Conservation (phyloP, 225 moss, liverwort and hornwort genomes). For the Bryoerythrophyllum caledonicum region DNA sequence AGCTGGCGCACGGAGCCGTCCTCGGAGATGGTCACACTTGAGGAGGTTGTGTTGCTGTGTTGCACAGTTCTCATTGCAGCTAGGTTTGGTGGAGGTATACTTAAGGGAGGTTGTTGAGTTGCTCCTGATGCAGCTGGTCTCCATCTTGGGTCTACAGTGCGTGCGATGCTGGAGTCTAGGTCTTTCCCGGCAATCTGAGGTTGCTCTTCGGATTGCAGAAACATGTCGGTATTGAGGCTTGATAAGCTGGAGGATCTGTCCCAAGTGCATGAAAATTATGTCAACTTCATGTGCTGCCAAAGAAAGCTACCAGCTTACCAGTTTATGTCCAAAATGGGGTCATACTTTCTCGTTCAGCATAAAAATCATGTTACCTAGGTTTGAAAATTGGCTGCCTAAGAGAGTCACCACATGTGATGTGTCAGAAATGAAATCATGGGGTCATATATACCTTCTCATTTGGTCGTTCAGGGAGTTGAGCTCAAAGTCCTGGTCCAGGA, state of each 20-base stretch:
- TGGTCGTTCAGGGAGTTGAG: constrained; percentile 13
- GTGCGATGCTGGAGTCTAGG: background rate
- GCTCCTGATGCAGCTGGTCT: background rate
- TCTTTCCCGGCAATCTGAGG: background rate
- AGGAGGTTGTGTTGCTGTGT: constrained; percentile 39
- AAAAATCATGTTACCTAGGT: no score
- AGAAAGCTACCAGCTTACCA: background rate
- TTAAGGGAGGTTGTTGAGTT: background rate
- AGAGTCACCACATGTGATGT: background rate
- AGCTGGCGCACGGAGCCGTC: constrained; percentile 19
- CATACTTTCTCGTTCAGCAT: no score
- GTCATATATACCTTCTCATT: constrained; percentile 30
- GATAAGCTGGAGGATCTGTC: constrained; percentile 14
- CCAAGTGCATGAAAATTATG: background rate
- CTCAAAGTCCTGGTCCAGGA: constrained; percentile 11
- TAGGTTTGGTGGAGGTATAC: background rate
- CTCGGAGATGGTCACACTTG: constrained; percentile 51
- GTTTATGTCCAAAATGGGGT: no score
- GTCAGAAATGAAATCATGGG: background rate
- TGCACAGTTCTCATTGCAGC: background rate
- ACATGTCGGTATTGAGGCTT: constrained; percentile 23
- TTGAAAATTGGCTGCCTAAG: background rate
- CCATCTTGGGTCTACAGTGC: constrained; percentile 13
- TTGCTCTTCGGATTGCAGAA: constrained; percentile 16
- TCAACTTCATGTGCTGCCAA: background rate